A percentile compares a stretch with the other conserved stretches of the same genome.
Conservation (phyloP, 192 early-diverging fungal genomes). For the Rhizoclosmatium sp. region DNA sequence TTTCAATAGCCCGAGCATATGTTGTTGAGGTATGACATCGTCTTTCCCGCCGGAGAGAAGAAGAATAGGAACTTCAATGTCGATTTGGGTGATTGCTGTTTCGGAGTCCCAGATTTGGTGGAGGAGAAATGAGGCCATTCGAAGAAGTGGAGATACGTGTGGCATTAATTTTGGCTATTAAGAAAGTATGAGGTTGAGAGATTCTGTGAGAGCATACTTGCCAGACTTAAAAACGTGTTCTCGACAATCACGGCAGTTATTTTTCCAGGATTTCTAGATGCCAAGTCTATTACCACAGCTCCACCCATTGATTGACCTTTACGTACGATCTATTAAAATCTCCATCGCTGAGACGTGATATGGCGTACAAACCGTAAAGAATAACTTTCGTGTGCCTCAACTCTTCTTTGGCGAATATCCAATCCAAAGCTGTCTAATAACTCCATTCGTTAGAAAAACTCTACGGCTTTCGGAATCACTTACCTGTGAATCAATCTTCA, state of each 20-base stretch:
- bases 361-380: conserved; percentile 64
- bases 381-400: conserved; percentile 80
- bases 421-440: conserved; percentile 80
- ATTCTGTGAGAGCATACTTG: conserved; percentile 42
- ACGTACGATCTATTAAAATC: not conserved
- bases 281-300: conserved; percentile 90
- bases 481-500: conserved; percentile 84
- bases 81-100: conserved; percentile 68
- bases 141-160: conserved; percentile 78
- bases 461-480: conserved; percentile 19
- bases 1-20: conserved; percentile 84
- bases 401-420: conserved; percentile 76
- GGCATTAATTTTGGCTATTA: conserved; percentile 86
- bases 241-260: conserved; percentile 89
- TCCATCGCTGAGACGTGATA: not conserved
- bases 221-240: conserved; percentile 92
- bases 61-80: conserved; percentile 68
- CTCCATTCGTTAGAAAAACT: not conserved
- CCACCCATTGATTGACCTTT: conserved; percentile 92
- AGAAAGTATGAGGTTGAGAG: not conserved
- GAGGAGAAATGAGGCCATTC: conserved; percentile 77
- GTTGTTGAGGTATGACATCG: conserved; percentile 86
- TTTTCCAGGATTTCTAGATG: conserved; percentile 75
- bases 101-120: conserved; percentile 93
- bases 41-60: conserved; percentile 84